Percentiles rank a stretch among this genome's conserved stretches.
Evolutionary conservation across 1,284 basidiomycete species (phyloP).

Genomic region (Apiotrichum laibachii): DNA sequence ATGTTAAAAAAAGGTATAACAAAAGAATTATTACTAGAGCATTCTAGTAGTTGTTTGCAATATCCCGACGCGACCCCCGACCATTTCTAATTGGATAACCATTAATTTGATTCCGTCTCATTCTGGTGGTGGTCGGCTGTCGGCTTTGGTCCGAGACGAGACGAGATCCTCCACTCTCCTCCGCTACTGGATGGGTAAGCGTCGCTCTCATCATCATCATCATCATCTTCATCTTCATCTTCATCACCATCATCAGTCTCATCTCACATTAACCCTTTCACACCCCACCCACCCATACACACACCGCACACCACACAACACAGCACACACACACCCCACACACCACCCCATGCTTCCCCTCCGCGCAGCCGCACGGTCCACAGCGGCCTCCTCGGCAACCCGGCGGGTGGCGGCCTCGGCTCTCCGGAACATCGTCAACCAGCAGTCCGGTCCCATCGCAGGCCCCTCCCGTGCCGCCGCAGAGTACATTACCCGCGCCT

Average conservation of each 20-base stretch:
- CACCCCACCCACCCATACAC: neutral
- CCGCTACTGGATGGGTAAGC: too few species aligned
- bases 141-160: too few species aligned
- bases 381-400: constrained; percentile 8
- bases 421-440: too few species aligned
- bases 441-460: constrained; percentile 7
- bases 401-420: constrained; percentile 6
- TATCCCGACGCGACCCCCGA: neutral
- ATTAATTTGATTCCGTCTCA: too few species aligned
- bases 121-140: too few species aligned
- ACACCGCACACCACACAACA: constrained; percentile 1
- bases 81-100: too few species aligned
- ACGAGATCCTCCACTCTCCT: too few species aligned
- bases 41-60: too few species aligned
- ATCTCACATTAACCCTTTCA: neutral
- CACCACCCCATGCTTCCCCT: constrained; percentile 30
- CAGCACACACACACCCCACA: neutral
- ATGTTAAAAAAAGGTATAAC: neutral
- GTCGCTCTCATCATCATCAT: neutral
- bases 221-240: neutral
- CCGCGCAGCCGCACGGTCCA: constrained; percentile 22
- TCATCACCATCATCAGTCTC: too few species aligned
- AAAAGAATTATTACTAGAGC: neutral
- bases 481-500: constrained; percentile 3
- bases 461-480: constrained; percentile 26